These are phyloP conservation scores for Phytophthora fragariaefolia DNA, from an alignment of 352 stramenopile species.

Conservation along the genomic window DNA sequence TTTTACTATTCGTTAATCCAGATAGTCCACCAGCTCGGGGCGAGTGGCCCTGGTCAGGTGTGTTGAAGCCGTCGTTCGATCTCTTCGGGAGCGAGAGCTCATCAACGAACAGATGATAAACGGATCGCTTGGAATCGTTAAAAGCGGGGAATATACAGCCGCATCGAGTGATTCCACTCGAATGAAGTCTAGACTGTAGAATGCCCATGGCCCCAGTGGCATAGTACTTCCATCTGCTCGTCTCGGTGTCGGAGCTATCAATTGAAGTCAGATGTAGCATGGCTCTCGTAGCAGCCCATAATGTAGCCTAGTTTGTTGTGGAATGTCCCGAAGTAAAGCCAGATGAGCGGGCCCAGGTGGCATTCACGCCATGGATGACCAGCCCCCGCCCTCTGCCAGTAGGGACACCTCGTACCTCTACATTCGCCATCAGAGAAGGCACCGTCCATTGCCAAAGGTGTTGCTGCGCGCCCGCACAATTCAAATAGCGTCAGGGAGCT, in stretches of 20 bases:
- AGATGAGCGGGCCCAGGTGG: conserved; percentile 28
- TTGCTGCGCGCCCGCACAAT: conserved; percentile 9
- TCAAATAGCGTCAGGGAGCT: conserved; percentile 1
- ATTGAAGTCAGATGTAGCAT: not conserved
- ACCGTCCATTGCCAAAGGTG: not conserved
- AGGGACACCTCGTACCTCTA: conserved; percentile 32
- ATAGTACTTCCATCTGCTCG: conserved; percentile 10
- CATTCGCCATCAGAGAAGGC: conserved; percentile 16
- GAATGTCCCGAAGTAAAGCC: conserved; percentile 11
- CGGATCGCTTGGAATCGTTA: conserved; percentile 3
- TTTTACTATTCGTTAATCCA: conserved; percentile 27
- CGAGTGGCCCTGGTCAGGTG: not conserved
- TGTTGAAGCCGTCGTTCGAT: conserved; percentile 10
- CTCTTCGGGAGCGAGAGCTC: not conserved
- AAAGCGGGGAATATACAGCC: conserved; percentile 2
- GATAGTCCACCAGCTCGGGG: conserved; percentile 6
- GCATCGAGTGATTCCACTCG: not conserved
- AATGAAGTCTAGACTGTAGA: conserved; percentile 1
- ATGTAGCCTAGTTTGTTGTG: not conserved
- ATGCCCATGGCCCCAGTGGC: conserved; percentile 1
- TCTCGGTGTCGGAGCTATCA: conserved; percentile 8
- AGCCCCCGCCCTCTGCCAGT: conserved; percentile 30
- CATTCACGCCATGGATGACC: conserved; percentile 28
- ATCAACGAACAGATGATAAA: not conserved
- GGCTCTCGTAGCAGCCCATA: no score